phyloP scores from a whole-genome alignment of 805 yeast genomes.

The Nakazawaea ishiwadae region DNA sequence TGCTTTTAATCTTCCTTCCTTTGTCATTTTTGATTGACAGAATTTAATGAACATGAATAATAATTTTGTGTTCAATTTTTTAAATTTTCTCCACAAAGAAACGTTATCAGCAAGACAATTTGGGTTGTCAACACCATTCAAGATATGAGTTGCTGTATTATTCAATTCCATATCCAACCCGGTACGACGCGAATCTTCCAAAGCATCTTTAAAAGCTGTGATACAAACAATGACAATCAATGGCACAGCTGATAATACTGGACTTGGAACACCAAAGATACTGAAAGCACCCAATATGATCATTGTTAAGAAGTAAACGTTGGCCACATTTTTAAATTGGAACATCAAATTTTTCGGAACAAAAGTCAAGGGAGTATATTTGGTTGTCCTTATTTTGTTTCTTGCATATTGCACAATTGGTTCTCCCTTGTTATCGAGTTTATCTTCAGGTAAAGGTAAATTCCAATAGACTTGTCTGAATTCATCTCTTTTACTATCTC shows the following conservation, averaged over 20 bases:
- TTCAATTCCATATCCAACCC: constrained; percentile 64
- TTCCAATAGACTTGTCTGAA: constrained; percentile 13
- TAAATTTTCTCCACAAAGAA: constrained; percentile 63
- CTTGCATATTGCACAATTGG: constrained; percentile 40
- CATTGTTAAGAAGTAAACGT: constrained; percentile 50
- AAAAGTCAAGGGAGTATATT: constrained; percentile 55
- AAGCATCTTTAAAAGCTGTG: constrained; percentile 73
- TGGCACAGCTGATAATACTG: constrained; percentile 77
- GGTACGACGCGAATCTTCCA: constrained; percentile 70
- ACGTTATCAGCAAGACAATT: constrained; percentile 54
- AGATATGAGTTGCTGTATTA: constrained; percentile 55
- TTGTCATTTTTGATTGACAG: constrained; percentile 9
- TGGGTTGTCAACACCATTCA: constrained; percentile 49
- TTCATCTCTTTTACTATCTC: constrained; percentile 10
- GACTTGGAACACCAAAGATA: constrained; percentile 69
- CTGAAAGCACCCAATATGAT: constrained; percentile 57
- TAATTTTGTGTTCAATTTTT: constrained; percentile 39
- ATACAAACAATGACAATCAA: constrained; percentile 71
- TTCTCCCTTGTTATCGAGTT: constrained; percentile 26
- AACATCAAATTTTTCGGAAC: constrained; percentile 49
- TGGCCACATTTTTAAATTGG: constrained; percentile 59
- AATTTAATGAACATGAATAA: constrained; percentile 9
- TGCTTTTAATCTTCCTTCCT: constrained; percentile 13
- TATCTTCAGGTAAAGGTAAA: constrained; percentile 48
- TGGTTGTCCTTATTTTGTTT: constrained; percentile 59